Base-by-base conservation (phyloP, 164 flowering plant genomes). In the Hamamelis virginiana region DNA sequence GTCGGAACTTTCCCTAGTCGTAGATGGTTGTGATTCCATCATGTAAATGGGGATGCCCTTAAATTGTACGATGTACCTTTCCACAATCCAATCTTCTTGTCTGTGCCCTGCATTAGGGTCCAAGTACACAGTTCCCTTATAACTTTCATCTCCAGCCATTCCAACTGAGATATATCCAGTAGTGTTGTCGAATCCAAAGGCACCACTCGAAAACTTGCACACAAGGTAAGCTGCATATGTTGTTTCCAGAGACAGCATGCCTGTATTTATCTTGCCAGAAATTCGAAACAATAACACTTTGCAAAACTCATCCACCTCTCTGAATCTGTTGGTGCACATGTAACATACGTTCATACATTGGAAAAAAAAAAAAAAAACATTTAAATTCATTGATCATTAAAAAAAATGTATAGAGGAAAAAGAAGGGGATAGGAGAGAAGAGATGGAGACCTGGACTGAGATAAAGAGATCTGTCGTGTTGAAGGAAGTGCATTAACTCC, bases 261-360 rank as follows among this genome's bases (percentile, higher is more conserved):
- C 12, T 11, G 70, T 75, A 0, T 72, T 69, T 9, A 82, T 78
- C 52, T 38, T 71, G 27, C 81, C 81, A 1, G 59, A 62, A 46
- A 84, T 78, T 55, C 80, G 80, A 16, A 84, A 63, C 85, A 82
- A 84, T 15, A 82, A 74, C 3, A 80, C 85, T 13, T 8, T 0
- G 0, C 45, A 3, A 1, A 84, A 82, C 75, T 72, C 73, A 9
- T 81, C 83, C 52, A 78, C 87, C 71, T 80, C 84, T 0, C 48
- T 19, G 45, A 83, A 83, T 68, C 86, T 83, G 66, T 41, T 45
- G 1, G 9, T 19, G 23, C 38, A 9, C 15, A n/a, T n/a, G n/a
- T n/a, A n/a, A n/a, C n/a, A n/a, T n/a, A n/a, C n/a, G n/a, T n/a
- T n/a, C n/a, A n/a, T n/a, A n/a, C n/a, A n/a, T n/a, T n/a, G n/a